These are phyloP conservation scores for Zostera marina DNA, from an alignment of 116 monocot genomes.

Conservation along the genomic window DNA sequence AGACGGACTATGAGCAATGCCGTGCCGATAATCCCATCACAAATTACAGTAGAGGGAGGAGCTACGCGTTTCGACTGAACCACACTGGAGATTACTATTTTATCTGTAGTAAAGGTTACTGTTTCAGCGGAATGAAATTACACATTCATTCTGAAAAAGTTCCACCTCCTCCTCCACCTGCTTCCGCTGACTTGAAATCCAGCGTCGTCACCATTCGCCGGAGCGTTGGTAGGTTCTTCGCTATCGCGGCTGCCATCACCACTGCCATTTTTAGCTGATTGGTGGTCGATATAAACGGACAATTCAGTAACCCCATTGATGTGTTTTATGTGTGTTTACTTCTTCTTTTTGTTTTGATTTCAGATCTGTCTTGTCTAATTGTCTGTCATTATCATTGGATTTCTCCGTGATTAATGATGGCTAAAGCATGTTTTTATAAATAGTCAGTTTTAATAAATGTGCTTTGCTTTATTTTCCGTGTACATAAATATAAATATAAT, in stretches of 20 bases:
- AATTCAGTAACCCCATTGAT: too few species aligned
- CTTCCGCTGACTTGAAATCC: not conserved
- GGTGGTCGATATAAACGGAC: too few species aligned
- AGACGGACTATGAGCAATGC: slow-evolving; percentile 62
- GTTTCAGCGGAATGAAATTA: slow-evolving; percentile 83
- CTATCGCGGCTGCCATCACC: not conserved
- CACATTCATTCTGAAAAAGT: slow-evolving; percentile 30
- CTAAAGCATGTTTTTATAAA: too few species aligned
- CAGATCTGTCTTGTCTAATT: too few species aligned
- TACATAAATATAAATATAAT: too few species aligned
- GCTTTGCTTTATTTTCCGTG: too few species aligned
- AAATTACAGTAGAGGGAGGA: slow-evolving; percentile 79
- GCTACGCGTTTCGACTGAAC: slow-evolving; percentile 82
- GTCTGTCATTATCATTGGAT: too few species aligned
- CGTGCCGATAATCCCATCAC: slow-evolving; percentile 51
- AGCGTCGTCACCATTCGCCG: not conserved
- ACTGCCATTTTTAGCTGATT: not conserved
- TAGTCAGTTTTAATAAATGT: too few species aligned
- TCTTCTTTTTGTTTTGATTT: too few species aligned
- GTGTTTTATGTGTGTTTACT: too few species aligned
- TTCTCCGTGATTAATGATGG: too few species aligned
- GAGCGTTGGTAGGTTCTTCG: not conserved
- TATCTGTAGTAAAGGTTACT: slow-evolving; percentile 87
- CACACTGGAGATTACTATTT: slow-evolving; percentile 75
- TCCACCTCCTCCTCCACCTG: slow-evolving; percentile 34